Conservation (phyloP, 2,329 filamentous ascomycete species). For the Lachnum nothofagi region DNA sequence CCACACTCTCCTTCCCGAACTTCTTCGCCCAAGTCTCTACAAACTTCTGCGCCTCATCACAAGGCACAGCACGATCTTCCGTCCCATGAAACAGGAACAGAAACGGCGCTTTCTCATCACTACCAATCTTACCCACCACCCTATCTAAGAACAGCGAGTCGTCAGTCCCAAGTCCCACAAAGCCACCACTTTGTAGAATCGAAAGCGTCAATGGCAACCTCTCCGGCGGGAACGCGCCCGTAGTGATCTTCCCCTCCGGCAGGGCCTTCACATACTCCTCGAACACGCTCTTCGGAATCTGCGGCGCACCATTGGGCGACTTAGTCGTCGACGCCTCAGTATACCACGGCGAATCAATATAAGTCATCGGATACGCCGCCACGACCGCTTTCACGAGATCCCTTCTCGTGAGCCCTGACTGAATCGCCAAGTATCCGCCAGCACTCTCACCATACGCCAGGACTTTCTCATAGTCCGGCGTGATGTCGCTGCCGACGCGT, state of each 20-base stretch:
- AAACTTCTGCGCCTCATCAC: slow-evolving; percentile 13
- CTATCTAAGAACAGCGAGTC: slow-evolving; percentile 11
- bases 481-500: slow-evolving; percentile 5
- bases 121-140: slow-evolving; percentile 14
- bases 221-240: slow-evolving; percentile 10
- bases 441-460: slow-evolving; percentile 20
- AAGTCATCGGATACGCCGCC: slow-evolving; percentile 20
- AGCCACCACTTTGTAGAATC: slow-evolving; percentile 14
- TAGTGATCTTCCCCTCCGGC: slow-evolving; percentile 14
- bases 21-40: slow-evolving; percentile 11
- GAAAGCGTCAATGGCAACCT: slow-evolving; percentile 13
- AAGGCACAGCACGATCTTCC: slow-evolving; percentile 20
- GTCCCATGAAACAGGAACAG: slow-evolving; percentile 19
- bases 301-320: slow-evolving; percentile 15
- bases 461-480: slow-evolving; percentile 16
- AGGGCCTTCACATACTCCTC: slow-evolving; percentile 11
- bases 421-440: slow-evolving; percentile 21
- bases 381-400: slow-evolving; percentile 20
- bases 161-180: slow-evolving; percentile 13
- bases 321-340: slow-evolving; percentile 4
- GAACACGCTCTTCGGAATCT: slow-evolving; percentile 12
- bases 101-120: slow-evolving; percentile 12
- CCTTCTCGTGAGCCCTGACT: slow-evolving; percentile 12
- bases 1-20: slow-evolving; percentile 13
- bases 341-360: slow-evolving; percentile 13